Percentiles rank a stretch among this genome's conserved stretches.
phyloP scores from a whole-genome alignment of 2,329 filamentous ascomycete species.

The Pseudocercospora fuligena region DNA sequence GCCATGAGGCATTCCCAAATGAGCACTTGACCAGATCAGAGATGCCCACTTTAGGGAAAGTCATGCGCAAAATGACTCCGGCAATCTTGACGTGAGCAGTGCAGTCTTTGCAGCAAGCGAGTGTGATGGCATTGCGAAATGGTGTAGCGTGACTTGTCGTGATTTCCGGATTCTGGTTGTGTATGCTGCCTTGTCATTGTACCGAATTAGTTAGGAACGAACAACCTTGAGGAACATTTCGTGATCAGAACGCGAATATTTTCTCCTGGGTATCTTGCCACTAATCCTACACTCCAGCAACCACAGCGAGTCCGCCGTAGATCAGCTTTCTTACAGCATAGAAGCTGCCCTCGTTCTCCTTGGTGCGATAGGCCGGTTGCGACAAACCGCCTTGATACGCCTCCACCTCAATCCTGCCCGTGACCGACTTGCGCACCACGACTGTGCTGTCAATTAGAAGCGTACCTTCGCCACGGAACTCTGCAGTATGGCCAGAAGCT shows the following conservation, averaged over 20 bases:
- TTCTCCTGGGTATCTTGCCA: not conserved
- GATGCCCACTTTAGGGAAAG: not conserved
- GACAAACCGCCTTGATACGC: slow-evolving; percentile 62
- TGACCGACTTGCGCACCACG: slow-evolving; percentile 83
- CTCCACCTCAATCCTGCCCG: slow-evolving; percentile 79
- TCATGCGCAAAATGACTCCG: not conserved
- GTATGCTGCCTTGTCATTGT: not conserved
- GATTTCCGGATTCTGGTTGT: not conserved
- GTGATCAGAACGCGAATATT: not conserved
- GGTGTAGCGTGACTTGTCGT: not conserved
- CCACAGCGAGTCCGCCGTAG: slow-evolving; percentile 91
- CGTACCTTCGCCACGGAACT: slow-evolving; percentile 91
- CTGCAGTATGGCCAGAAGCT: slow-evolving; percentile 78
- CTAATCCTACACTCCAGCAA: slow-evolving; percentile 62
- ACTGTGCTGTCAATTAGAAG: slow-evolving; percentile 87
- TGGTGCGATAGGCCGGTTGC: slow-evolving; percentile 41
- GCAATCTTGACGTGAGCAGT: not conserved
- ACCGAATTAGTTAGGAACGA: not conserved
- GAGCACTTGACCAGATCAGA: not conserved
- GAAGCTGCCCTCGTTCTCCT: slow-evolving; percentile 68
- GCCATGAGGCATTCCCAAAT: not conserved
- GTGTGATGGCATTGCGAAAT: not conserved
- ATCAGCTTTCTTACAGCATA: slow-evolving; percentile 88
- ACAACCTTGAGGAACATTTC: too few relatives aligned
- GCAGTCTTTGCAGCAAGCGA: not conserved